Percentiles rank a stretch among this genome's conserved stretches.
These are phyloP conservation scores for Colletotrichum simmondsii DNA, from an alignment of 2,329 filamentous ascomycete species.

Conservation along the genomic window DNA sequence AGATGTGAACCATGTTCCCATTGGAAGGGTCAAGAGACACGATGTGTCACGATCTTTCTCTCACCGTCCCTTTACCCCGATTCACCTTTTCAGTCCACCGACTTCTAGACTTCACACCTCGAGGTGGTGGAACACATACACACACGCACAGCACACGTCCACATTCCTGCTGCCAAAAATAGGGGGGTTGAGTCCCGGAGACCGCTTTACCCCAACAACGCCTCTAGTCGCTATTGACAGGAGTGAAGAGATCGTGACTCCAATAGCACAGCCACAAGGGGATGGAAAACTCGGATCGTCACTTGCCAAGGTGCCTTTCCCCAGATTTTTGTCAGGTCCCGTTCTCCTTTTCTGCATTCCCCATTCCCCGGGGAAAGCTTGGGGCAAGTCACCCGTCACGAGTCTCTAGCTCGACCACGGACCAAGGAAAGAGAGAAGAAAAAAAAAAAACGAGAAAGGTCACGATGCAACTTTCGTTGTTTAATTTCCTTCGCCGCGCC, in stretches of 20 bases:
- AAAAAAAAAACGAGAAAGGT: not conserved
- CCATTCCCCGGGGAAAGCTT: constrained; percentile 4
- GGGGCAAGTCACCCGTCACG: not conserved
- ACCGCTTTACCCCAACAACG: not conserved
- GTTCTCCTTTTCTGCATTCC: not conserved
- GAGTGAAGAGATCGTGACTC: constrained; percentile 11
- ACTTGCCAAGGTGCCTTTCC: constrained; percentile 8
- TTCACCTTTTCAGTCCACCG: not conserved
- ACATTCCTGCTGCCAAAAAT: not conserved
- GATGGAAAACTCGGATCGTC: constrained; percentile 23
- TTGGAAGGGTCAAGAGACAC: not conserved
- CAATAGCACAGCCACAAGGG: constrained; percentile 19
- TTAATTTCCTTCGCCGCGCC: constrained; percentile 7
- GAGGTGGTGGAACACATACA: not conserved
- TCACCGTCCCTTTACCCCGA: constrained; percentile 21
- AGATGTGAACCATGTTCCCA: not conserved
- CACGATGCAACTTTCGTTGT: constrained; percentile 15
- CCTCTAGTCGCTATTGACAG: not conserved
- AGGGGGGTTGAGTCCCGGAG: not conserved
- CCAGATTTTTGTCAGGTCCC: not conserved
- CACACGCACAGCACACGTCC: not conserved
- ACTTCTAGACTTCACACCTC: constrained; percentile 19
- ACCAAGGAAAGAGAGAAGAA: not conserved
- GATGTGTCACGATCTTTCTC: constrained; percentile 8
- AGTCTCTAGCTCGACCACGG: not conserved